Percentiles rank a stretch among this genome's conserved stretches.
phyloP scores from a whole-genome alignment of 2,329 filamentous ascomycete genomes.

The Neofusicoccum laricinum region DNA sequence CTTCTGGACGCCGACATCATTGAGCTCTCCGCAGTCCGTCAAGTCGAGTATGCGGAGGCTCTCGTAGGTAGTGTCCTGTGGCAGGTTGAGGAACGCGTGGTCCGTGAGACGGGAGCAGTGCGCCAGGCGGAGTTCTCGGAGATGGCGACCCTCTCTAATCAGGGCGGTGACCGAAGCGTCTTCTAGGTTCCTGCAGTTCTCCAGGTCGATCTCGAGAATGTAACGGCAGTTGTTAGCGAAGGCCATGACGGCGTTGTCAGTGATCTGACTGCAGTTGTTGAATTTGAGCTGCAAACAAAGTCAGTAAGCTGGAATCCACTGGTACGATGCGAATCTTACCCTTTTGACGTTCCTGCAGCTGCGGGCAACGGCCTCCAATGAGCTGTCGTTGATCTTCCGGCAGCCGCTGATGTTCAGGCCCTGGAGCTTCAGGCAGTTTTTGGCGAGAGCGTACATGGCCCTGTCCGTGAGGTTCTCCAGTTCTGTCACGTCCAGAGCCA shows the following conservation, averaged over 20 bases:
- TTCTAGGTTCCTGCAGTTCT: constrained; percentile 77
- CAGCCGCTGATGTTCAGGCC: constrained; percentile 91
- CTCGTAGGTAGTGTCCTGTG: constrained; percentile 69
- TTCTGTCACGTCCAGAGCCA: constrained; percentile 87
- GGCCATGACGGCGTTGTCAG: constrained; percentile 75
- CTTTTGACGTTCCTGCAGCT: constrained; percentile 84
- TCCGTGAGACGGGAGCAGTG: constrained; percentile 84
- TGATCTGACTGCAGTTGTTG: constrained; percentile 84
- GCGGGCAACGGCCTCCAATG: constrained; percentile 74
- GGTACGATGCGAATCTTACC: constrained; percentile 49
- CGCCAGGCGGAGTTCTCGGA: constrained; percentile 87
- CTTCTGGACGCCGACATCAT: constrained; percentile 81
- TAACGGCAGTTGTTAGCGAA: constrained; percentile 88
- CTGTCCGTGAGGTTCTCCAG: constrained; percentile 76
- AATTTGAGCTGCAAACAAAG: constrained; percentile 70
- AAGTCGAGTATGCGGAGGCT: constrained; percentile 90
- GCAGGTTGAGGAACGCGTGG: constrained; percentile 78
- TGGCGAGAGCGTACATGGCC: constrained; percentile 73
- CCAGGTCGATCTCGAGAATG: constrained; percentile 93
- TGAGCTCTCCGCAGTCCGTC: constrained; percentile 80
- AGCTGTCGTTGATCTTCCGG: constrained; percentile 79
- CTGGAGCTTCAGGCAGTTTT: constrained; percentile 80
- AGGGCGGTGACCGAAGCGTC: constrained; percentile 81
- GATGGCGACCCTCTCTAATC: constrained; percentile 70
- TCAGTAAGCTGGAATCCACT: neutral